These are phyloP conservation scores for Capsicum rhomboideum DNA, from an alignment of 257 asterid species.

Conservation along the genomic window DNA sequence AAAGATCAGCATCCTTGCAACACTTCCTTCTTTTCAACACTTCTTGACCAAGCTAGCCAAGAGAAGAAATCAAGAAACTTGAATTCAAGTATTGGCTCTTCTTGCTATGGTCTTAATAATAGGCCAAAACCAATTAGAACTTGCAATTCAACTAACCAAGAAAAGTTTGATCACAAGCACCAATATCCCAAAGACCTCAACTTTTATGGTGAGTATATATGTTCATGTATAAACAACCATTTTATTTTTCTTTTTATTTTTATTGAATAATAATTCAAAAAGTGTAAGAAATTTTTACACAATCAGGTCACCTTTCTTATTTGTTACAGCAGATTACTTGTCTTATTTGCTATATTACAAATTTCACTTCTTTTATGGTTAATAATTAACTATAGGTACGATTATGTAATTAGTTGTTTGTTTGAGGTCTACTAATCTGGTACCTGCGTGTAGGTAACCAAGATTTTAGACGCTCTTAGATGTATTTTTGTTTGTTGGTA, in stretches of 20 bases:
- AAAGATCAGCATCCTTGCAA: background rate
- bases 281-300: no score
- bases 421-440: no score
- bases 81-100: background rate
- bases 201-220: background rate
- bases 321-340: no score
- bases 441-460: no score
- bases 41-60: constrained; percentile 43
- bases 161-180: background rate
- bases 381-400: no score
- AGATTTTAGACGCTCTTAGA: no score
- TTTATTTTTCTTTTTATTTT: background rate
- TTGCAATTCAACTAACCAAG: background rate
- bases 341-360: no score
- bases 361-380: no score
- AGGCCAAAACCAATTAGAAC: background rate
- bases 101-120: background rate
- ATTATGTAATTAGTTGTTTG: no score
- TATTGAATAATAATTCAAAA: background rate
- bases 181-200: background rate
- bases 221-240: background rate
- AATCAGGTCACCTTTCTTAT: no score
- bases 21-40: constrained; percentile 69
- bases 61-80: background rate
- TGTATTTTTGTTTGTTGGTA: no score